Percentiles rank a stretch among this genome's conserved stretches.
Evolutionary conservation across 768 basidiomycete species (phyloP).

Genomic region (Xanthoconium purpureum): DNA sequence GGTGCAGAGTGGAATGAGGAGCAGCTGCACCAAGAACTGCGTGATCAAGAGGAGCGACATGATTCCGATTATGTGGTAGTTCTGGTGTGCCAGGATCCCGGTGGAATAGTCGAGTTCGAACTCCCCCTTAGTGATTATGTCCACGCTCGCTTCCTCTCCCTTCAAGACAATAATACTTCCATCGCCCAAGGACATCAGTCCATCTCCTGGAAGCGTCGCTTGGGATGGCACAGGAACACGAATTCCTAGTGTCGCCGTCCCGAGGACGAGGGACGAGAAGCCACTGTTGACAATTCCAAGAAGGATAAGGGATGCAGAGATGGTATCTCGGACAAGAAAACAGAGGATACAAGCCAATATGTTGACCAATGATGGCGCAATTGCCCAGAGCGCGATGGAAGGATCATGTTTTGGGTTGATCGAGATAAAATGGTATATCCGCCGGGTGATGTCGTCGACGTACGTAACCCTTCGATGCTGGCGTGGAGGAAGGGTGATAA

Average conservation of each 20-base stretch:
- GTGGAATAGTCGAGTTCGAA: conserved; percentile 28
- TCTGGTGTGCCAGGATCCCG: background rate
- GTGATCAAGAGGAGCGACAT: conserved; percentile 25
- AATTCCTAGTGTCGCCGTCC: conserved; percentile 26
- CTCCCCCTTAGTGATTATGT: conserved; percentile 30
- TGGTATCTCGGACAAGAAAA: conserved; percentile 19
- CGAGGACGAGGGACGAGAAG: conserved; percentile 27
- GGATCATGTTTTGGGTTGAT: conserved; percentile 4
- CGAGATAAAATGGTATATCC: background rate
- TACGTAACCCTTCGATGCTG: background rate
- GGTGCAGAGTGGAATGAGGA: conserved; percentile 28
- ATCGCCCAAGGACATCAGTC: conserved; percentile 21
- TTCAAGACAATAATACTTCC: conserved; percentile 25
- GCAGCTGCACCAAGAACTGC: conserved; percentile 32
- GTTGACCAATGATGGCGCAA: conserved; percentile 25
- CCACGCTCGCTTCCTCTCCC: conserved; percentile 29
- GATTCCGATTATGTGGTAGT: conserved; percentile 17
- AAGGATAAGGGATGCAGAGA: conserved; percentile 30
- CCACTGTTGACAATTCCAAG: conserved; percentile 32
- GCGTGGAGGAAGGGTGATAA: conserved; percentile 12
- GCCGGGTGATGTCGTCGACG: too few relatives aligned
- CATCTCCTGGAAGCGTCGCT: conserved; percentile 30
- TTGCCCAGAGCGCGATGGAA: conserved; percentile 14
- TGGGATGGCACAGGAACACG: conserved; percentile 22
- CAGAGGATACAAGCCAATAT: conserved; percentile 20